Percentiles rank a stretch among this genome's conserved stretches.
Evolutionary conservation across 768 basidiomycete species (phyloP).

Genomic region (Phlebiopsis gigantea): DNA sequence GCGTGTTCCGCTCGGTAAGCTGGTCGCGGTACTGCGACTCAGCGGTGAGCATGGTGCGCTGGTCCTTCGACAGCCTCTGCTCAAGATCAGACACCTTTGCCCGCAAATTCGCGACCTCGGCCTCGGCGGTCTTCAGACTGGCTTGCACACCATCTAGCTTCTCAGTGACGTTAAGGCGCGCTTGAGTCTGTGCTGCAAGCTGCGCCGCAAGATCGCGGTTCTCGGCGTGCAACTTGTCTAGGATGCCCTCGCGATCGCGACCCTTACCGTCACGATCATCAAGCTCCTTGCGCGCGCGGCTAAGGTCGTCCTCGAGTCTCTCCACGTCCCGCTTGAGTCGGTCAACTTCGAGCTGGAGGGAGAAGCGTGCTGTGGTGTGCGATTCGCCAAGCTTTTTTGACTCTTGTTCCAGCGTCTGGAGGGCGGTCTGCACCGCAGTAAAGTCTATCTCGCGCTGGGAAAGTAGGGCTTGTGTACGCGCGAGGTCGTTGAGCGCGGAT

Average conservation of each 20-base stretch:
- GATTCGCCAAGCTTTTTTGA: slow-evolving; percentile 78
- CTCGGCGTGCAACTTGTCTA: slow-evolving; percentile 75
- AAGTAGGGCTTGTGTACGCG: slow-evolving; percentile 58
- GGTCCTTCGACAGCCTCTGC: slow-evolving; percentile 74
- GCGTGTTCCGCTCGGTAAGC: slow-evolving; percentile 86
- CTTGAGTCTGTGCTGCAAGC: slow-evolving; percentile 82
- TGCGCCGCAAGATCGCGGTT: slow-evolving; percentile 76
- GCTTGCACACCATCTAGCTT: slow-evolving; percentile 75
- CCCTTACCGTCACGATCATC: slow-evolving; percentile 58
- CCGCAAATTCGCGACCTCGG: slow-evolving; percentile 56
- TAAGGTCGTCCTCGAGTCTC: slow-evolving; percentile 72
- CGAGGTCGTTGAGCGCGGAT: slow-evolving; percentile 56
- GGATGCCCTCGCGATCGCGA: slow-evolving; percentile 63
- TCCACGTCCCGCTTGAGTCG: slow-evolving; percentile 80
- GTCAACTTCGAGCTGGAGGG: slow-evolving; percentile 86
- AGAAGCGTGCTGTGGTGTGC: slow-evolving; percentile 70
- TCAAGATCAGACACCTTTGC: slow-evolving; percentile 72
- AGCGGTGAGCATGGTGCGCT: slow-evolving; percentile 59
- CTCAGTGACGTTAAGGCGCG: slow-evolving; percentile 79
- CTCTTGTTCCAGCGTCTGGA: slow-evolving; percentile 71
- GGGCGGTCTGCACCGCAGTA: slow-evolving; percentile 59
- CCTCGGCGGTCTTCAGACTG: slow-evolving; percentile 59
- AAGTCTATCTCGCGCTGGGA: slow-evolving; percentile 74
- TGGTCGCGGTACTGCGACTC: slow-evolving; percentile 89
- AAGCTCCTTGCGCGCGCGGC: slow-evolving; percentile 63